Evolutionary conservation across 192 early-diverging fungal genomes (phyloP), one percentile per base, ranked within the genome.

Genomic region (Coemansia sp.): DNA sequence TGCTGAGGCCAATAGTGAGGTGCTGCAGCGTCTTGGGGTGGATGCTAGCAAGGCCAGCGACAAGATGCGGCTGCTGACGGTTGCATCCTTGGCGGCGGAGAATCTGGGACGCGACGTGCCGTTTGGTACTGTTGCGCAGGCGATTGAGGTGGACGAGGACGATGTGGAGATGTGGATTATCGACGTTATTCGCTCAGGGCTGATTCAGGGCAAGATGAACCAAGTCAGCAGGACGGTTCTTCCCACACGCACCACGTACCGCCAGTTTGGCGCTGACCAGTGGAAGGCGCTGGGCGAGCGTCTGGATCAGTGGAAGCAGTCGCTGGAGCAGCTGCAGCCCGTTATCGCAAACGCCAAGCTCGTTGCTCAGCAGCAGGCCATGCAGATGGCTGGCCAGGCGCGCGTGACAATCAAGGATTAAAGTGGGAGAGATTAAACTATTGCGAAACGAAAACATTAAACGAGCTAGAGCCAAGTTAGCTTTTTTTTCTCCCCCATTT

Each of bases 91-190:
- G 26, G 92, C 90, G 11, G 90, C 91, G 8, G 84, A 84, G 43
- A 84, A 90, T 61, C 78, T 95, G 45, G 78, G 83, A 36, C 73
- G 88, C 41, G 86, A 87, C 56, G 81, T 98, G 70, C 77, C 88
- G 43, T 96, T 95, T 74, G 62, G 69, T 56, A 74, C 84, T n/a
- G 88, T 98, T 56, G 87, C 92, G 46, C 76, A 84, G 57, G 89
- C 88, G 4, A 84, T 98, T 39, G 87, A 87, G 57, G 87, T 98
- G 58, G 76, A 85, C 13, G 88, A 87, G 61, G 86, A 83, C 16
- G 93, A 96, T 37, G 94, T 98, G 11, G 96, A 98, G 85, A 76
- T 95, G 85, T 98, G 95, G 94, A 88, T 95, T 19, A 97, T 98
- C 74, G 92, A 95, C 72, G 93, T 89, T 11, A 95, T 99, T 57